Evolutionary conservation across 805 yeast genomes (phyloP), one percentile per base, ranked within the genome.

Genomic region (Starmera caribaea): DNA sequence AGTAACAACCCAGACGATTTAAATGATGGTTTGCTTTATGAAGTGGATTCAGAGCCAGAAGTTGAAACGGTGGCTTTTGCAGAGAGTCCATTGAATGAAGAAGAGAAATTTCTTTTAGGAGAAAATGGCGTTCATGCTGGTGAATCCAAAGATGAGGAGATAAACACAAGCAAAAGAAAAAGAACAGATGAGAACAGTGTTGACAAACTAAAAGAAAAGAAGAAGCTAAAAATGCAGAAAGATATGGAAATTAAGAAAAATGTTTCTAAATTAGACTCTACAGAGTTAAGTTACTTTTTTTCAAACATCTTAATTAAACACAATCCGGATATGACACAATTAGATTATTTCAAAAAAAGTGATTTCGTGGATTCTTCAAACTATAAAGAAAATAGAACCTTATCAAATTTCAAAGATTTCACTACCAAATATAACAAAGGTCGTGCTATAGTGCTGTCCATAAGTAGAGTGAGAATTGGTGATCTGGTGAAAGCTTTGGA

Each of bases 391-490:
- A 62, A 63, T 7, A 68, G 95, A 45, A 68, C 54, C 30, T 58
- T 84, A 43, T 76, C 69, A 2, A 75, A 78, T 46, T 64, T 83
- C 40, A 58, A 72, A 3, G 62, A 61, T 16, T 88, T 77, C 53
- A 60, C 86, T 28, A 63, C 65, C 31, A 58, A 62, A 31, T 73
- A 68, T 43, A 73, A 81, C 51, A 67, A 57, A 47, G 61, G 71
- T 26, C 50, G 60, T n/a, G 61, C 69, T 1, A 49, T 65, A 63
- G 71, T 60, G 55, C 76, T 46, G 59, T 80, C 89, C 1, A 72
- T 82, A 67, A 85, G 95, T 0, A 92, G 95, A 10, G 65, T 87
- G 17, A 71, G 97, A 48, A 92, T 87, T 2, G 90, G 96, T 52
- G 96, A 89, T 51, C 70, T 87, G 3, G 81, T 74, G 53, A 72